phyloP scores from a whole-genome alignment of 2,329 filamentous ascomycete genomes.

The Arthrinium phaeospermum region DNA sequence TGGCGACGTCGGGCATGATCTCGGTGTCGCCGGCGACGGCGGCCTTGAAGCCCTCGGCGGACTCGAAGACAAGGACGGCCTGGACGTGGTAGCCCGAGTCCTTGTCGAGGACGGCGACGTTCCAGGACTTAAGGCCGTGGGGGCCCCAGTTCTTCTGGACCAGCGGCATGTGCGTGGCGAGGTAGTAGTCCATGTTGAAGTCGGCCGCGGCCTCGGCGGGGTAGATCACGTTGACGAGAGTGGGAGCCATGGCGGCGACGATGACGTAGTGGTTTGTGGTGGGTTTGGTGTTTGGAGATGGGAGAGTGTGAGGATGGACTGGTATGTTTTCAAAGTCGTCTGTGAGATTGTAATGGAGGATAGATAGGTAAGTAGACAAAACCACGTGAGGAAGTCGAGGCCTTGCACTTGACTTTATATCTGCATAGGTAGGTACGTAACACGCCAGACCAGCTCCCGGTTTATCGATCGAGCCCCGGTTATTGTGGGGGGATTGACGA shows the following conservation, averaged over 20 bases:
- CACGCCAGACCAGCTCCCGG: not conserved
- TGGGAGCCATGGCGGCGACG: slow-evolving; percentile 26
- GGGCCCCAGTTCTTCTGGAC: slow-evolving; percentile 44
- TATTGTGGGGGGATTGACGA: not conserved
- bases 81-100: slow-evolving; percentile 34
- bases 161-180: slow-evolving; percentile 52
- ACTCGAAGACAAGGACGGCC: slow-evolving; percentile 39
- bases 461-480: not conserved
- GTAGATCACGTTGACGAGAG: slow-evolving; percentile 44
- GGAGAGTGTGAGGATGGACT: not conserved
- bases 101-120: slow-evolving; percentile 36
- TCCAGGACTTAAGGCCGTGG: slow-evolving; percentile 46
- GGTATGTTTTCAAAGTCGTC: not conserved
- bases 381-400: not conserved
- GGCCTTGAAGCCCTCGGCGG: slow-evolving; percentile 32
- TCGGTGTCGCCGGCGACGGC: not conserved
- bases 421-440: not conserved
- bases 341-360: not conserved
- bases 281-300: not conserved
- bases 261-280: not conserved
- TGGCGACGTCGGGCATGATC: slow-evolving; percentile 37
- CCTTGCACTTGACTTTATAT: slow-evolving; percentile 1
- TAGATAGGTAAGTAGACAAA: not conserved
- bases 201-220: slow-evolving; percentile 44
- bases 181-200: slow-evolving; percentile 57